These are phyloP conservation scores for Bacidia rubella DNA, from an alignment of 495 filamentous ascomycete species.

Conservation along the genomic window DNA sequence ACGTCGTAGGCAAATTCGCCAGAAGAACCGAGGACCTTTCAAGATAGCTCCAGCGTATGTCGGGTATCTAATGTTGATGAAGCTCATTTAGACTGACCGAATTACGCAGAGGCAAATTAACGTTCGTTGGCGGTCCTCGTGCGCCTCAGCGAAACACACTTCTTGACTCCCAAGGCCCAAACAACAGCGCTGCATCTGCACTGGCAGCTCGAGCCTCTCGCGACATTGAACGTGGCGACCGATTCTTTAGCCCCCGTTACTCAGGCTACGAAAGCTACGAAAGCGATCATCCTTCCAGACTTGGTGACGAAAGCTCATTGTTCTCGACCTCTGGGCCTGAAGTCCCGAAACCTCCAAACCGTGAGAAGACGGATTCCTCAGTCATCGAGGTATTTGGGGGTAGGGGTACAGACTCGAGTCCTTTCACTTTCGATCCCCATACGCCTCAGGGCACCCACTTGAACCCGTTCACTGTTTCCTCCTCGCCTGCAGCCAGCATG, in stretches of 20 bases:
- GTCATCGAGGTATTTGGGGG: background rate
- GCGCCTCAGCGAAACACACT: background rate
- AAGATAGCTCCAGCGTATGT: no score
- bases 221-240: no score
- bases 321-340: constrained; percentile 14
- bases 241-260: no score
- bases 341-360: background rate
- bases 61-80: no score
- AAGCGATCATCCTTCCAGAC: constrained; percentile 6
- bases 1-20: no score
- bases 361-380: background rate
- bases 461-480: background rate
- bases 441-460: background rate
- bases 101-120: background rate
- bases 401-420: background rate
- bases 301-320: constrained; percentile 25
- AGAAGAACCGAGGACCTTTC: no score
- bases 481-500: constrained; percentile 8
- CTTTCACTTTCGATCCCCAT: background rate
- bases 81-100: no score
- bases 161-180: background rate
- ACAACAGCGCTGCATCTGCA: background rate
- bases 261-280: no score
- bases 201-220: no score
- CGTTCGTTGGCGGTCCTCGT: background rate